Evolutionary conservation across 1,284 basidiomycete genomes (phyloP).

Genomic region (Sphaerobolus stellatus): DNA sequence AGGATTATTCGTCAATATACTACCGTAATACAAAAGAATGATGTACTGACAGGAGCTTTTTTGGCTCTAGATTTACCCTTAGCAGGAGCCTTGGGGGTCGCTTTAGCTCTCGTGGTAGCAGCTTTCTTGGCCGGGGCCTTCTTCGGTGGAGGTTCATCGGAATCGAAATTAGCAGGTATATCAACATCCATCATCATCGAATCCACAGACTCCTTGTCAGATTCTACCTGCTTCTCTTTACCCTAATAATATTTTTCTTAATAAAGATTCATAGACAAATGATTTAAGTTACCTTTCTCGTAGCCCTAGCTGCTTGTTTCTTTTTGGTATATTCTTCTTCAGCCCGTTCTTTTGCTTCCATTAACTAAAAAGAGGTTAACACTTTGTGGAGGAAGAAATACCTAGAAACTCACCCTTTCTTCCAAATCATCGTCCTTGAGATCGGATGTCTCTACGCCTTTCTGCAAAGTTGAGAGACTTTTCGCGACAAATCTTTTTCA

Average conservation of each 20-base stretch:
- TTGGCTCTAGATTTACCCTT: constrained; percentile 47
- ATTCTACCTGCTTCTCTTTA: constrained; percentile 49
- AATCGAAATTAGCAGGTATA: constrained; percentile 45
- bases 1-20: constrained; percentile 1
- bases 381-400: constrained; percentile 5
- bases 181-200: constrained; percentile 78
- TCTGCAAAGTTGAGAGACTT: constrained; percentile 63
- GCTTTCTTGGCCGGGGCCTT: constrained; percentile 38
- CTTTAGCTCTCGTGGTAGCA: constrained; percentile 42
- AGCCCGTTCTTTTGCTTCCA: constrained; percentile 63
- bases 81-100: constrained; percentile 13
- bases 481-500: constrained; percentile 63
- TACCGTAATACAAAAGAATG: constrained; percentile 6
- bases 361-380: constrained; percentile 43
- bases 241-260: constrained; percentile 33
- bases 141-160: constrained; percentile 31
- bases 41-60: constrained; percentile 43
- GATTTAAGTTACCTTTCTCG: constrained; percentile 42
- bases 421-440: constrained; percentile 74
- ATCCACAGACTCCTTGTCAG: constrained; percentile 63
- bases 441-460: constrained; percentile 61
- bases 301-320: constrained; percentile 33
- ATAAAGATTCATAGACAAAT: not conserved
- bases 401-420: constrained; percentile 54
- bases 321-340: constrained; percentile 58